Conservation (phyloP, 2,329 filamentous ascomycete species). For the Aspergillus puulaauensis region DNA sequence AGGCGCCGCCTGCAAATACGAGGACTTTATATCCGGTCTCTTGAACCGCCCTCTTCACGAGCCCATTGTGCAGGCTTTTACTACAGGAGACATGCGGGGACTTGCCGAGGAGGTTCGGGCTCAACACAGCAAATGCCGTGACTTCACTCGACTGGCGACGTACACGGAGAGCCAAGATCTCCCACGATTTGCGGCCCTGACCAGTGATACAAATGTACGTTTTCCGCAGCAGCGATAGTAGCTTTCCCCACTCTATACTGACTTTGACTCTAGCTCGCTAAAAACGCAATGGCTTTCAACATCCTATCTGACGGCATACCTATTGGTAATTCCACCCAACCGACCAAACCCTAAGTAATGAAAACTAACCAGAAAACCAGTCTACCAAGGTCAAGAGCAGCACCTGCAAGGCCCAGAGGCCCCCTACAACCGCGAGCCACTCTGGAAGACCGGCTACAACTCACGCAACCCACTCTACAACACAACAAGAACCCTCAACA, state of each 20-base stretch:
- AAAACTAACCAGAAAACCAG: slow-evolving; percentile 11
- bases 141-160: slow-evolving; percentile 49
- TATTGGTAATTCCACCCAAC: slow-evolving; percentile 32
- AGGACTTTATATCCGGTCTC: slow-evolving; percentile 43
- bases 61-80: slow-evolving; percentile 33
- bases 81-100: slow-evolving; percentile 26
- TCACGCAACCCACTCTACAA: slow-evolving; percentile 39
- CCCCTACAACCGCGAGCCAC: slow-evolving; percentile 54
- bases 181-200: slow-evolving; percentile 52
- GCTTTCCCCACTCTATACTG: background rate
- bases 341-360: background rate
- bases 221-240: background rate
- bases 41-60: slow-evolving; percentile 47
- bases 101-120: slow-evolving; percentile 25
- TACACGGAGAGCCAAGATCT: slow-evolving; percentile 64
- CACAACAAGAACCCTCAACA: slow-evolving; percentile 39
- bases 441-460: slow-evolving; percentile 49
- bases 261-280: slow-evolving; percentile 43
- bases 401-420: slow-evolving; percentile 50
- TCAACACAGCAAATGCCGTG: slow-evolving; percentile 30
- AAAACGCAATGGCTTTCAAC: slow-evolving; percentile 63
- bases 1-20: slow-evolving; percentile 40
- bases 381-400: slow-evolving; percentile 66
- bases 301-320: slow-evolving; percentile 61
- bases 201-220: slow-evolving; percentile 49